Evolutionary conservation across 805 yeast species (phyloP).

Genomic region (Saccharomycopsis guyanensis): DNA sequence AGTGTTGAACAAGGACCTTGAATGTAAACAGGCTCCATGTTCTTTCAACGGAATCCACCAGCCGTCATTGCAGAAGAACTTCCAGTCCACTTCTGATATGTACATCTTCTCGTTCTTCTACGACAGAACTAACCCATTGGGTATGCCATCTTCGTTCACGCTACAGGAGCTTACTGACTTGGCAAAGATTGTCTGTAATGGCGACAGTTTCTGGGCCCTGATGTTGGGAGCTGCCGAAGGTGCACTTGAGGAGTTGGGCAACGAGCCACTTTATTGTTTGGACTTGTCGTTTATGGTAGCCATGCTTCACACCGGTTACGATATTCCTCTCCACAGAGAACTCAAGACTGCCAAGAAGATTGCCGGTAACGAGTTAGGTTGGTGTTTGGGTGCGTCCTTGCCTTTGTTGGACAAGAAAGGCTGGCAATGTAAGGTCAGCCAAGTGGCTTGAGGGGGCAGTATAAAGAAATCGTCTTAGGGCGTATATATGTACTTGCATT

Average conservation of each 20-base stretch:
- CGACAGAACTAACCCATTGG: conserved; percentile 89
- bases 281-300: conserved; percentile 89
- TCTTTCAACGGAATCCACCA: conserved; percentile 97
- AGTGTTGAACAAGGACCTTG: conserved; percentile 73
- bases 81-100: conserved; percentile 67
- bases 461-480: neutral
- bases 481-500: no score
- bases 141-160: conserved; percentile 88
- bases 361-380: conserved; percentile 85
- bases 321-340: conserved; percentile 84
- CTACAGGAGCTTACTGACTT: conserved; percentile 76
- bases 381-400: conserved; percentile 98
- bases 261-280: conserved; percentile 90
- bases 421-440: conserved; percentile 55
- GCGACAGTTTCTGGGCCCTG: conserved; percentile 65
- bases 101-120: conserved; percentile 91
- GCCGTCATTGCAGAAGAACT: conserved; percentile 78
- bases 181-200: conserved; percentile 79
- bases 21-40: conserved; percentile 74
- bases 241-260: conserved; percentile 55
- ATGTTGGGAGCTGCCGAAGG: conserved; percentile 59
- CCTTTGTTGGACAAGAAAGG: conserved; percentile 71
- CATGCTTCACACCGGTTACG: conserved; percentile 91
- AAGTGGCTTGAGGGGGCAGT: no score
- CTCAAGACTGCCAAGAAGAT: conserved; percentile 88